Evolutionary conservation across 352 stramenopile genomes (phyloP).

Genomic region (Phytophthora cryptogea): DNA sequence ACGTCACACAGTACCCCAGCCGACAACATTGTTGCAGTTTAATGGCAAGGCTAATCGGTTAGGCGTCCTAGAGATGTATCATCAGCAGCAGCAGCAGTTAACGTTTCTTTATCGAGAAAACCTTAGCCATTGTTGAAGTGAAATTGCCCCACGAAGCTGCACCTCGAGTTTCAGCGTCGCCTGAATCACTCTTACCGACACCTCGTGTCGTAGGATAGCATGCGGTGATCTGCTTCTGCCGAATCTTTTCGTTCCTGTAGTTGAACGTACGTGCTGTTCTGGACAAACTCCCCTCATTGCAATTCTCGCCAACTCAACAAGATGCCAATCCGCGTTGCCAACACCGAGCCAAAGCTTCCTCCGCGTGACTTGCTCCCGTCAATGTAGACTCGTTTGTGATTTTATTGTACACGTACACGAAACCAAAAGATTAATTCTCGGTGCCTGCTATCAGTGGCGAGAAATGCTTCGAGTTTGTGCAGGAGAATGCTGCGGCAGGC

Average conservation of each 20-base stretch:
- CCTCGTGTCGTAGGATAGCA: neutral
- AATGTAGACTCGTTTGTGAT: constrained; percentile 19
- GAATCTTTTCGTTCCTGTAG: neutral
- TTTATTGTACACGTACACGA: neutral
- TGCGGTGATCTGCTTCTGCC: neutral
- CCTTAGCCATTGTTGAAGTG: too few relatives aligned
- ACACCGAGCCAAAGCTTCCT: constrained; percentile 24
- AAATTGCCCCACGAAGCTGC: too few relatives aligned
- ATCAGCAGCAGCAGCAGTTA: too few relatives aligned
- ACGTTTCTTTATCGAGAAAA: too few relatives aligned
- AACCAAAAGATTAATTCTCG: neutral
- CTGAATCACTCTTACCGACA: neutral
- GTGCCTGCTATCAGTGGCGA: constrained; percentile 13
- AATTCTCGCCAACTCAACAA: constrained; percentile 6
- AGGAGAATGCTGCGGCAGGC: constrained; percentile 28
- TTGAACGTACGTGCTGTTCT: neutral
- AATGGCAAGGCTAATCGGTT: too few relatives aligned
- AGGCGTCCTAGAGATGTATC: too few relatives aligned
- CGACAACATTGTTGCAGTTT: neutral
- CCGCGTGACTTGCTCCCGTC: constrained; percentile 18
- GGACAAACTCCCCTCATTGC: neutral
- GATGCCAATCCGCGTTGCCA: constrained; percentile 29
- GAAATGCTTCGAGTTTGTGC: constrained; percentile 38
- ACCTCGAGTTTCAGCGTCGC: too few relatives aligned
- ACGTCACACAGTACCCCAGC: neutral